Percentiles rank a stretch among this genome's conserved stretches.
Conservation (phyloP, 768 basidiomycete species). For the Arthromyces matolae region DNA sequence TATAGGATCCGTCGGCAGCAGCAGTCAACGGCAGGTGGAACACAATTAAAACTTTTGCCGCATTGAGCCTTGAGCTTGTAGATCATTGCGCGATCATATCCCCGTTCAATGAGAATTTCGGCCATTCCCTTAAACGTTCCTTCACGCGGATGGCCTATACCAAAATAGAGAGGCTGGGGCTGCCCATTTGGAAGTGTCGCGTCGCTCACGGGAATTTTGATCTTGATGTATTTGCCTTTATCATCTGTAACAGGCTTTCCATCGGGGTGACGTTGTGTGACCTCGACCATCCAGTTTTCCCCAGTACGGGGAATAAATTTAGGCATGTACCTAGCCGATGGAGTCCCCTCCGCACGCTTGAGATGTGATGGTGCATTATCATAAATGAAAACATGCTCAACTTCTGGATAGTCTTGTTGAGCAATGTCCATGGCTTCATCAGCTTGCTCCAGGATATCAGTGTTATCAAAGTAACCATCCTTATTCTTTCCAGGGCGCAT, state of each 20-base stretch:
- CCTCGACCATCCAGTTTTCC: constrained; percentile 19
- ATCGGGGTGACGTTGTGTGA: constrained; percentile 11
- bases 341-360: neutral
- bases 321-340: constrained; percentile 3
- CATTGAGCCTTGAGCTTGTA: constrained; percentile 22
- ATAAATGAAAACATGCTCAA: constrained; percentile 14
- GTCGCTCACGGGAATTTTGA: neutral
- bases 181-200: constrained; percentile 20
- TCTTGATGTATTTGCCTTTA: neutral
- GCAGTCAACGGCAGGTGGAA: neutral
- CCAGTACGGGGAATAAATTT: constrained; percentile 13
- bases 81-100: constrained; percentile 19
- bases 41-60: constrained; percentile 12
- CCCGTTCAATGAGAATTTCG: constrained; percentile 25
- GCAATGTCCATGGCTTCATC: constrained; percentile 24
- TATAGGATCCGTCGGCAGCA: constrained; percentile 23
- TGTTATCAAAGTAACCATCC: neutral
- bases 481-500: constrained; percentile 23
- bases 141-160: constrained; percentile 18
- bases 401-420: constrained; percentile 1
- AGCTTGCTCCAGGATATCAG: constrained; percentile 23
- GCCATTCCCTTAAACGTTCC: constrained; percentile 40
- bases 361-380: constrained; percentile 9
- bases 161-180: constrained; percentile 26
- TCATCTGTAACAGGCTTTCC: constrained; percentile 18